These are phyloP conservation scores for Mycogone perniciosa DNA, from an alignment of 2,329 filamentous ascomycete species.

Conservation along the genomic window DNA sequence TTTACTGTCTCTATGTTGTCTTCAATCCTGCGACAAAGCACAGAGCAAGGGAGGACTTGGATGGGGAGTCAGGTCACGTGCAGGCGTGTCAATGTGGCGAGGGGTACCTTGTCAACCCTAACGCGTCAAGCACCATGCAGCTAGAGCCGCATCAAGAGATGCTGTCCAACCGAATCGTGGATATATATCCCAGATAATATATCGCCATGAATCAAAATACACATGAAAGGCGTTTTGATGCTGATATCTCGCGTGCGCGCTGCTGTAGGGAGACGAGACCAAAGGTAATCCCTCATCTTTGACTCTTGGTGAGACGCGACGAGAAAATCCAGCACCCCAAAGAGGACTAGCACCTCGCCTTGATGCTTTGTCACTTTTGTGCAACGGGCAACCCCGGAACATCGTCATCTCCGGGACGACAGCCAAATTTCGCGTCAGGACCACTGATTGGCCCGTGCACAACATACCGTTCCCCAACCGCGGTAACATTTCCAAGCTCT, in stretches of 20 bases:
- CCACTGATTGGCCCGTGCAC: slow-evolving; percentile 19
- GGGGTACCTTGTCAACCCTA: background rate
- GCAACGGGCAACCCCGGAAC: slow-evolving; percentile 14
- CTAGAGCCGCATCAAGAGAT: background rate
- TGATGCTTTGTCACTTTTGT: background rate
- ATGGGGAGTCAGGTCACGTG: slow-evolving; percentile 10
- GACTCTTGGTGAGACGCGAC: slow-evolving; percentile 16
- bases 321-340: background rate
- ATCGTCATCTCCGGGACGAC: slow-evolving; percentile 32
- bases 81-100: slow-evolving; percentile 9
- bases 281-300: slow-evolving; percentile 1
- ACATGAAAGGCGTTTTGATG: background rate
- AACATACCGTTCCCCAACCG: slow-evolving; percentile 13
- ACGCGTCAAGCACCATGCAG: slow-evolving; percentile 1
- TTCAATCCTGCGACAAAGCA: background rate
- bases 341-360: slow-evolving; percentile 10
- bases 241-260: background rate
- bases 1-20: too few relatives aligned
- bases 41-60: background rate
- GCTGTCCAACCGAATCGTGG: too few relatives aligned
- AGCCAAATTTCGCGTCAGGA: slow-evolving; percentile 13
- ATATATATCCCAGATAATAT: too few relatives aligned
- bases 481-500: slow-evolving; percentile 6
- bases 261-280: slow-evolving; percentile 3
- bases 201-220: background rate